Conservation (phyloP, 768 basidiomycete species). For the Coprinopsis cinerea region DNA sequence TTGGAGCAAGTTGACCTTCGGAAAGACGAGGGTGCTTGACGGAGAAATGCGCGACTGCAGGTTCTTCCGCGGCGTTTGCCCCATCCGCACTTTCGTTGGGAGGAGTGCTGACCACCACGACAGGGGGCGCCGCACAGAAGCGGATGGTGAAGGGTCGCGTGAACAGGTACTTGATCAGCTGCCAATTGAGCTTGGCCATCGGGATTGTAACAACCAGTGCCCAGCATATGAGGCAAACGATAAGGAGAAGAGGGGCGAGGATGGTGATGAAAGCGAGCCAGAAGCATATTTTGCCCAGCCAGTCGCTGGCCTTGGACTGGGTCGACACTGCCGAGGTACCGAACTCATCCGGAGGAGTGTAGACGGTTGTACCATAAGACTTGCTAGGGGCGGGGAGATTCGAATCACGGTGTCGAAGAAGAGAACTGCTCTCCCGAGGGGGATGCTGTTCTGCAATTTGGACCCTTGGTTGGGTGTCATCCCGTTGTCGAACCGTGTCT, state of each 20-base stretch:
- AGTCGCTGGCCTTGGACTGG: constrained; percentile 33
- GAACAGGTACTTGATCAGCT: constrained; percentile 79
- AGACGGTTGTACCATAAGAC: constrained; percentile 62
- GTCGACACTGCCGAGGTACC: constrained; percentile 28
- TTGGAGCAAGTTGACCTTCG: constrained; percentile 87
- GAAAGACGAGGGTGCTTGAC: constrained; percentile 70
- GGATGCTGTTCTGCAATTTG: constrained; percentile 15
- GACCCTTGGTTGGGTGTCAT: background rate
- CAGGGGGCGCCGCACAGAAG: constrained; percentile 84
- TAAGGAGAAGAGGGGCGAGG: constrained; percentile 84
- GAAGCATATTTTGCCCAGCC: constrained; percentile 71
- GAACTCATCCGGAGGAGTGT: constrained; percentile 19
- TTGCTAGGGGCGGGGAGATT: constrained; percentile 40
- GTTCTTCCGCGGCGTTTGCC: constrained; percentile 18
- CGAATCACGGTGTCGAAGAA: constrained; percentile 24
- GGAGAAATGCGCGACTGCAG: constrained; percentile 42
- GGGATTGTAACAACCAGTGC: constrained; percentile 92
- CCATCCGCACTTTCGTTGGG: constrained; percentile 19
- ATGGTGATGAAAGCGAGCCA: constrained; percentile 73
- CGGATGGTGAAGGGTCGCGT: constrained; percentile 78
- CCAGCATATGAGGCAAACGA: constrained; percentile 91
- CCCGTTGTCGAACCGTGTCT: constrained; percentile 13
- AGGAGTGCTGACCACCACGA: constrained; percentile 46
- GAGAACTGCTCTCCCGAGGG: constrained; percentile 47
- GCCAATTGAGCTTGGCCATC: constrained; percentile 98